Percentiles rank a stretch among this genome's conserved stretches.
These are phyloP conservation scores for Plectosphaerella cucumerina DNA, from an alignment of 2,329 filamentous ascomycete genomes.

Conservation along the genomic window DNA sequence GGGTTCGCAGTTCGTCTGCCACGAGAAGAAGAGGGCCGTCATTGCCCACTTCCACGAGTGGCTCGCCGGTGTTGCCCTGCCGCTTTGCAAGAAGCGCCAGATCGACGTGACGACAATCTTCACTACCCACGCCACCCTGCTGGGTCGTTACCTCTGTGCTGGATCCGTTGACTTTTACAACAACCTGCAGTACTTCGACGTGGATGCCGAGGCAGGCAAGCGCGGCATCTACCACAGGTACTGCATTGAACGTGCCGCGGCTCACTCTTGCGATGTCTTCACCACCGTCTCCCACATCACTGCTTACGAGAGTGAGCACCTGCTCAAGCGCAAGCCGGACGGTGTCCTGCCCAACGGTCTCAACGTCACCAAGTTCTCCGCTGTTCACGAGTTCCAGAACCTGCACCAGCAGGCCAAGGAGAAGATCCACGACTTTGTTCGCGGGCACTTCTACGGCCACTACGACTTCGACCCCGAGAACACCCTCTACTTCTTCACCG, in stretches of 20 bases:
- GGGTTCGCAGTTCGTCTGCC: constrained; percentile 73
- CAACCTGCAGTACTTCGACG: constrained; percentile 94
- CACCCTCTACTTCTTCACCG: constrained; percentile 96
- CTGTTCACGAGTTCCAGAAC: constrained; percentile 98
- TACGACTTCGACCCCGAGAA: constrained; percentile 97
- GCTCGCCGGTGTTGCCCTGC: constrained; percentile 90
- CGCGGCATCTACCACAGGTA: constrained; percentile 98
- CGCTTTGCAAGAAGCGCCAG: constrained; percentile 85
- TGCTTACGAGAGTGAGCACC: constrained; percentile 94
- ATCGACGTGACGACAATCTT: constrained; percentile 98
- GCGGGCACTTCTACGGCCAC: constrained; percentile 97
- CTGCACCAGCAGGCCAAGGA: constrained; percentile 94
- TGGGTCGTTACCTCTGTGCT: constrained; percentile 93
- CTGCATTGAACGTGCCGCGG: constrained; percentile 92
- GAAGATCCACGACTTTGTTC: constrained; percentile 97
- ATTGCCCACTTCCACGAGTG: constrained; percentile 99
- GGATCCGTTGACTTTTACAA: constrained; percentile 99
- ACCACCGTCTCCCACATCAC: constrained; percentile 99
- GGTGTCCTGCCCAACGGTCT: constrained; percentile 94
- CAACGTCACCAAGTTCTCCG: constrained; percentile 97
- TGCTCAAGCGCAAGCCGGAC: constrained; percentile 95
- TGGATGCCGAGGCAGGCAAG: constrained; percentile 94
- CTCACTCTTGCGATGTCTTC: constrained; percentile 92
- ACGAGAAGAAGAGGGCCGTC: constrained; percentile 87
- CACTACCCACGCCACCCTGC: constrained; percentile 92